These are phyloP conservation scores for Fusarium marasasianum DNA, from an alignment of 2,329 filamentous ascomycete species.

Conservation along the genomic window DNA sequence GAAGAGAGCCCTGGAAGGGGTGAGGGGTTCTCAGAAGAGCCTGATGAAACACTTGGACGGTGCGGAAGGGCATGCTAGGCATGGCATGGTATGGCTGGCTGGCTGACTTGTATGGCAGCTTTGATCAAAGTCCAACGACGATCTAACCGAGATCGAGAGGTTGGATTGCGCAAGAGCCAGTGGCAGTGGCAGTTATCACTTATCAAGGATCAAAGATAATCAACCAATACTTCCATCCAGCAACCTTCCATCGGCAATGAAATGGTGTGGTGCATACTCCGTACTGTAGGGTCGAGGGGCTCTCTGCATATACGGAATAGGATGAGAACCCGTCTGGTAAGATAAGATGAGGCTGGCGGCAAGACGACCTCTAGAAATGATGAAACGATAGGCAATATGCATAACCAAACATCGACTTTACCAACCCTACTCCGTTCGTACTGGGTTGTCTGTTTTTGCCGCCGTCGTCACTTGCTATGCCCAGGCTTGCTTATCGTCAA, in stretches of 20 bases:
- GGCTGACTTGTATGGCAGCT: not conserved
- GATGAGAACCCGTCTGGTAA: constrained; percentile 10
- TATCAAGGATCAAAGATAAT: constrained; percentile 19
- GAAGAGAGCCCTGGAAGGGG: not conserved
- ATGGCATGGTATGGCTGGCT: not conserved
- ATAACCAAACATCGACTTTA: constrained; percentile 1
- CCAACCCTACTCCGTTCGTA: not conserved
- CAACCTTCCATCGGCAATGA: constrained; percentile 9
- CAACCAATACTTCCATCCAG: not conserved
- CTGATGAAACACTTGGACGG: constrained; percentile 30
- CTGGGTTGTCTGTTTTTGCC: constrained; percentile 25
- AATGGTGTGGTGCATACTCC: constrained; percentile 14
- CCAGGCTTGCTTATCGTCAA: constrained; percentile 10
- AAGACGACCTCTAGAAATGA: constrained; percentile 18
- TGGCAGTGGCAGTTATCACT: not conserved
- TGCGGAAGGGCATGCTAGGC: not conserved
- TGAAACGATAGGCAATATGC: constrained; percentile 13
- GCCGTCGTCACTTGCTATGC: constrained; percentile 23
- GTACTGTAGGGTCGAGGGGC: not conserved
- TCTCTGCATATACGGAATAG: not conserved
- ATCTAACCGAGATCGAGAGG: constrained; percentile 40
- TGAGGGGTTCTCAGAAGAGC: constrained; percentile 18
- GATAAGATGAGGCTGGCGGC: constrained; percentile 26
- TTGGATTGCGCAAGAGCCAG: constrained; percentile 19
- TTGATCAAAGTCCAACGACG: constrained; percentile 15